A percentile compares a stretch with the other conserved stretches of the same genome.
Evolutionary conservation across 2,329 filamentous ascomycete species (phyloP).

Genomic region (Fusarium sp.): DNA sequence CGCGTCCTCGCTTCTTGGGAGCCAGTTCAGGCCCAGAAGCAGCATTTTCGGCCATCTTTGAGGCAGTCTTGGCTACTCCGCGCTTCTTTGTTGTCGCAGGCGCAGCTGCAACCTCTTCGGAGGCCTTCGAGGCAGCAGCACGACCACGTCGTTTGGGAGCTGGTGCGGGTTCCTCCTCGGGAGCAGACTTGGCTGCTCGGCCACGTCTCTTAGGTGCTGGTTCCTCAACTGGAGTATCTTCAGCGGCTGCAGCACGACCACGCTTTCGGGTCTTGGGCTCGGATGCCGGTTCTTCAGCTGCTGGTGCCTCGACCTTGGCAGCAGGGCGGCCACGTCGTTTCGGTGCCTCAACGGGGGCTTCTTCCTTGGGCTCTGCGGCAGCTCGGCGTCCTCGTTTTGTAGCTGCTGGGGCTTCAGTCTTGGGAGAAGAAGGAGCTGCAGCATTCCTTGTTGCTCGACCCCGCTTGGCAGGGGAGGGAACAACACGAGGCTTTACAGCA

Average conservation of each 20-base stretch:
- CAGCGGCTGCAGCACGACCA: slow-evolving; percentile 20
- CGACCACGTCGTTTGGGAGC: slow-evolving; percentile 18
- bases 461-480: slow-evolving; percentile 39
- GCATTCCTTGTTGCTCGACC: slow-evolving; percentile 29
- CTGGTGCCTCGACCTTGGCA: slow-evolving; percentile 8
- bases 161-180: slow-evolving; percentile 5
- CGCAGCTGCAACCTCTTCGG: slow-evolving; percentile 7
- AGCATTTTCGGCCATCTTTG: slow-evolving; percentile 11
- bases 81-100: slow-evolving; percentile 24
- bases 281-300: background rate
- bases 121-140: slow-evolving; percentile 10
- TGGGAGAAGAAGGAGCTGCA: slow-evolving; percentile 1
- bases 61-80: slow-evolving; percentile 8
- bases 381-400: slow-evolving; percentile 24
- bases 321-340: slow-evolving; percentile 40
- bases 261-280: slow-evolving; percentile 34
- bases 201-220: slow-evolving; percentile 28
- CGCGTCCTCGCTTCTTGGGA: slow-evolving; percentile 26
- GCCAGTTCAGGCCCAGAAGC: slow-evolving; percentile 12
- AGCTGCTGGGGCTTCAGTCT: slow-evolving; percentile 6
- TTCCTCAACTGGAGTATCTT: slow-evolving; percentile 2
- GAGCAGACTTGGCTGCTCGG: slow-evolving; percentile 13
- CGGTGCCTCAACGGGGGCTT: background rate
- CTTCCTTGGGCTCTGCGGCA: slow-evolving; percentile 12
- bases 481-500: slow-evolving; percentile 19